Conservation (phyloP, 306 rosid genomes). For the Styphnolobium japonicum region DNA sequence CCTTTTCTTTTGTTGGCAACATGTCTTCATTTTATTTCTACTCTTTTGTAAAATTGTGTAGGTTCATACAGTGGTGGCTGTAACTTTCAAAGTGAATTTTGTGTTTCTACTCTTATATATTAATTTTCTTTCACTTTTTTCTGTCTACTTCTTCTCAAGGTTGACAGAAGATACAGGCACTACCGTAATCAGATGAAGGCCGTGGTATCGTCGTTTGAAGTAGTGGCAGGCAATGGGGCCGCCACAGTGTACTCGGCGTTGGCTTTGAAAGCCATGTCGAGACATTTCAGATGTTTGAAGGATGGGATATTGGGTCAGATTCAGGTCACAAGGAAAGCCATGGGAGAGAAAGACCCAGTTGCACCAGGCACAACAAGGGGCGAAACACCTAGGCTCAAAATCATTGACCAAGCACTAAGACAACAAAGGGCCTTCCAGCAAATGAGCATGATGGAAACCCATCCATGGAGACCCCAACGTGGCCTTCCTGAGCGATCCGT, state of each 20-base stretch:
- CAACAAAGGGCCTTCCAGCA: conserved; percentile 92
- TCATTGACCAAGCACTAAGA: conserved; percentile 74
- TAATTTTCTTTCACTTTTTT: conserved; percentile 1
- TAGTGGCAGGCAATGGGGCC: conserved; percentile 69
- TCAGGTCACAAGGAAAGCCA: conserved; percentile 52
- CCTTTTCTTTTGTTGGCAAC: conserved; percentile 12
- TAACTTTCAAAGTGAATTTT: neutral
- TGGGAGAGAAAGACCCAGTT: conserved; percentile 83
- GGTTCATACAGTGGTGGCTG: neutral
- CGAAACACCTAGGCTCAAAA: conserved; percentile 80
- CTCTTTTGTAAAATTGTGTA: neutral
- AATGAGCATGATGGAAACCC: conserved; percentile 84
- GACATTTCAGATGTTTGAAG: conserved; percentile 75
- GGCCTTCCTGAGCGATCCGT: conserved; percentile 96
- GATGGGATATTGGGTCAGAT: conserved; percentile 76
- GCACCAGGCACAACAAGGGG: conserved; percentile 81
- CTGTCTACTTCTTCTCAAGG: conserved; percentile 27
- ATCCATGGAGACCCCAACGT: conserved; percentile 99
- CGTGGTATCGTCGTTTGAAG: conserved; percentile 79
- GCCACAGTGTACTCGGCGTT: conserved; percentile 81
- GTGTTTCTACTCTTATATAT: no score
- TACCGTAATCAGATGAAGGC: conserved; percentile 87
- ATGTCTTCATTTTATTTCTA: neutral
- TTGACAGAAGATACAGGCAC: conserved; percentile 87
- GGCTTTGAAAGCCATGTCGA: conserved; percentile 91